Percentiles rank a stretch among this genome's conserved stretches.
These are phyloP conservation scores for Xylaria bambusicola DNA, from an alignment of 495 filamentous ascomycete species.

Conservation along the genomic window DNA sequence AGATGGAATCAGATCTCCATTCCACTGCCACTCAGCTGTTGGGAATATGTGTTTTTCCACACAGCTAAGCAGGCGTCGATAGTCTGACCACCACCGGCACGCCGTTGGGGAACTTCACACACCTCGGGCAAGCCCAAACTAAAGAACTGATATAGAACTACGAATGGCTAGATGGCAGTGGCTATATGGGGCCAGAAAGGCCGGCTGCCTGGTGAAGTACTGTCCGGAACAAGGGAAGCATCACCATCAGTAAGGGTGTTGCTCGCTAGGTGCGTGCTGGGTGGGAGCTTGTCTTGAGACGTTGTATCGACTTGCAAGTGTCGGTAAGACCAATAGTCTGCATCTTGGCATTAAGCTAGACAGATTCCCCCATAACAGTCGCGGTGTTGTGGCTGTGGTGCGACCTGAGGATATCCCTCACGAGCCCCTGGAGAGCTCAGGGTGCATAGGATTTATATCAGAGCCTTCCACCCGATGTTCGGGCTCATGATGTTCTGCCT, in stretches of 20 bases:
- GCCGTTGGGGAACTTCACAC: slow-evolving; percentile 18
- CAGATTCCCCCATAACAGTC: background rate
- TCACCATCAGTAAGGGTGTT: background rate
- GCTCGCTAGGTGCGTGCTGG: background rate
- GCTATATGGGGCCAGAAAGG: background rate
- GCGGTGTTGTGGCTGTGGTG: background rate
- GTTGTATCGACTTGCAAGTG: too few species aligned
- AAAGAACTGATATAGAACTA: background rate
- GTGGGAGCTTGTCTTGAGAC: background rate
- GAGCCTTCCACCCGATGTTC: background rate
- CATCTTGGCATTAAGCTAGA: background rate
- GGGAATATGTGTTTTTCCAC: background rate
- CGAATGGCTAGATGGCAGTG: background rate
- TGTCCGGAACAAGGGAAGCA: background rate
- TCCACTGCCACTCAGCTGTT: background rate
- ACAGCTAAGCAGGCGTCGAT: background rate
- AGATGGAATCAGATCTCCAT: background rate
- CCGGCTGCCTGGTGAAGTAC: background rate
- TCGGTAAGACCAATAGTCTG: background rate
- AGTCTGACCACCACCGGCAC: slow-evolving; percentile 20
- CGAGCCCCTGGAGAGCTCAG: background rate
- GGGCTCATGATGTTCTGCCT: background rate
- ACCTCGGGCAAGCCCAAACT: background rate
- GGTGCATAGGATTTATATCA: slow-evolving; percentile 11
- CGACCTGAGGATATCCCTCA: background rate